Conservation (phyloP, 2,329 filamentous ascomycete species). For the Penicillium sp. region DNA sequence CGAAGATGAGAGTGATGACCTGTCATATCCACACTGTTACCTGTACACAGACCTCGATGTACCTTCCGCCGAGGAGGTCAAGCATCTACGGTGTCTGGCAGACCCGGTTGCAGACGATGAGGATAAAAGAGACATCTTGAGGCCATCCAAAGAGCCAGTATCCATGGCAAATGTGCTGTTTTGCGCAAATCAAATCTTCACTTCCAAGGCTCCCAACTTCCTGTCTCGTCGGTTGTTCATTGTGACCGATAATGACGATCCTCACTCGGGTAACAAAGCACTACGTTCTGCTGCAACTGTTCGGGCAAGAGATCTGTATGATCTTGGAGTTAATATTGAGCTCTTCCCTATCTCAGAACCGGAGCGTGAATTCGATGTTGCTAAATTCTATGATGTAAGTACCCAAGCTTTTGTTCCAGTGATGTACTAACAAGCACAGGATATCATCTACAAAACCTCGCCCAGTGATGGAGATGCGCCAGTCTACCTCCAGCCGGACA, state of each 20-base stretch:
- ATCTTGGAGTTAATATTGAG: slow-evolving; percentile 87
- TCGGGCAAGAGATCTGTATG: slow-evolving; percentile 91
- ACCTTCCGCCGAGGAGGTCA: slow-evolving; percentile 84
- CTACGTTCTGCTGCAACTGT: slow-evolving; percentile 76
- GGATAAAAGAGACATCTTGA: slow-evolving; percentile 67
- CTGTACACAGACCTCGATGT: slow-evolving; percentile 85
- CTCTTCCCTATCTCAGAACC: slow-evolving; percentile 82
- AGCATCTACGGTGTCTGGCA: slow-evolving; percentile 71
- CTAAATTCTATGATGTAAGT: slow-evolving; percentile 86
- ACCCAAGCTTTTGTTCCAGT: not conserved
- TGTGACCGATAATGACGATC: slow-evolving; percentile 91
- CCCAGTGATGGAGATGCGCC: slow-evolving; percentile 70
- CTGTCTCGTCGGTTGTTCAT: slow-evolving; percentile 91
- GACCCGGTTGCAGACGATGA: slow-evolving; percentile 77
- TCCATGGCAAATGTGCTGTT: slow-evolving; percentile 90
- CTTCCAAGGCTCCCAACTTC: slow-evolving; percentile 91
- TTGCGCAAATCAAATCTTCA: slow-evolving; percentile 95
- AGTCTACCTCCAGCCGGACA: slow-evolving; percentile 53
- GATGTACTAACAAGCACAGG: slow-evolving; percentile 51
- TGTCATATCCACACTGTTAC: slow-evolving; percentile 88
- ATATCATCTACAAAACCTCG: slow-evolving; percentile 82
- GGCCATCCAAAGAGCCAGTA: slow-evolving; percentile 67
- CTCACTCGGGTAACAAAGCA: slow-evolving; percentile 72
- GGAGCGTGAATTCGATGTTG: slow-evolving; percentile 73
- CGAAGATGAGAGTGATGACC: slow-evolving; percentile 60